phyloP scores from a whole-genome alignment of 306 rosid species.

The Quercus gilva region DNA sequence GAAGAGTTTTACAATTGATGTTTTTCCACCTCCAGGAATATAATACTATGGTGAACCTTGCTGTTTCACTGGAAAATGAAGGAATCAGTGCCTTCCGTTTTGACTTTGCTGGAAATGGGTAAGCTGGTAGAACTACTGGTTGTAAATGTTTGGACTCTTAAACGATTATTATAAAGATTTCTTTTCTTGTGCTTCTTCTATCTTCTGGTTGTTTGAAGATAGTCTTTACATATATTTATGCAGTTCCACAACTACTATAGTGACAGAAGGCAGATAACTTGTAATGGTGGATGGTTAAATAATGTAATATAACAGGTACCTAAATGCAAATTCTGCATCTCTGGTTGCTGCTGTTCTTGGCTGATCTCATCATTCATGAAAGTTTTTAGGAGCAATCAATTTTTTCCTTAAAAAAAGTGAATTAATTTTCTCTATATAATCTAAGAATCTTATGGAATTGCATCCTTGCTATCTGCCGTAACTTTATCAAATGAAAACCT shows the following conservation, averaged over 20 bases:
- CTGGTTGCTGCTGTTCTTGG: neutral
- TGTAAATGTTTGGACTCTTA: neutral
- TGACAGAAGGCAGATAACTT: neutral
- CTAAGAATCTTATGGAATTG: neutral
- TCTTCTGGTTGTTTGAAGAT: neutral
- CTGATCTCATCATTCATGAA: neutral
- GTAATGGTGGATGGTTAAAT: neutral
- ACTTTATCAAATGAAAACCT: neutral
- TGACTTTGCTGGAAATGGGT: conserved; percentile 84
- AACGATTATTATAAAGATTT: neutral
- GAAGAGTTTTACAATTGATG: neutral
- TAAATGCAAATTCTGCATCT: neutral
- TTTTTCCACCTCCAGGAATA: conserved; percentile 48
- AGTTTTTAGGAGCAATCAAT: neutral
- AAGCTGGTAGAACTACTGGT: conserved; percentile 16
- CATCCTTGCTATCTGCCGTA: neutral
- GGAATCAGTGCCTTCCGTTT: conserved; percentile 67
- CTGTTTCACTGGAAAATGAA: conserved; percentile 56
- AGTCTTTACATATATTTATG: neutral
- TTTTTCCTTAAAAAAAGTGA: no score
- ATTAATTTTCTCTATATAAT: neutral
- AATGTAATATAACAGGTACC: neutral
- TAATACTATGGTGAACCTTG: conserved; percentile 41
- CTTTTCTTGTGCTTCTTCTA: neutral
- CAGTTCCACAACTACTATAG: neutral